These are phyloP conservation scores for Ganoderma resinaceum DNA, from an alignment of 1,284 basidiomycete genomes.

Conservation along the genomic window DNA sequence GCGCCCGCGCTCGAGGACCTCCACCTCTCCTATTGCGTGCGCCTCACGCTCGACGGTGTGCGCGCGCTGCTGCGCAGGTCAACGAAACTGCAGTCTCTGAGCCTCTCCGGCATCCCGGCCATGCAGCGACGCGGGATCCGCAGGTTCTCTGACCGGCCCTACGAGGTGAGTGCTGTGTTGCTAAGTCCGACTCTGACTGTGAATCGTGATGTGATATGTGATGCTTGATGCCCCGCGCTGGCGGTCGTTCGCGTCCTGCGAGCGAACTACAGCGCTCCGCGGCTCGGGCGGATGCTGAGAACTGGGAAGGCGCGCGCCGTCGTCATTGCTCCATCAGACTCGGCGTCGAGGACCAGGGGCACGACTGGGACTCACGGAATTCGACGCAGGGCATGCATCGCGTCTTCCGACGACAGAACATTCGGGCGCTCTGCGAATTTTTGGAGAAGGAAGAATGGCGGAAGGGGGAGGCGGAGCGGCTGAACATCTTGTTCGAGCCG, in stretches of 20 bases:
- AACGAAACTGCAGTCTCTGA: slow-evolving; percentile 76
- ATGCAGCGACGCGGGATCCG: slow-evolving; percentile 78
- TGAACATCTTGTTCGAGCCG: slow-evolving; percentile 62
- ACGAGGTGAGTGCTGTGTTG: slow-evolving; percentile 53
- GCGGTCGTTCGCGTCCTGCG: slow-evolving; percentile 5
- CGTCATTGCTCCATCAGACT: neutral
- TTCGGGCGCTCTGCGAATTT: slow-evolving; percentile 69
- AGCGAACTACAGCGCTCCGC: neutral
- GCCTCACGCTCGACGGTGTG: slow-evolving; percentile 81
- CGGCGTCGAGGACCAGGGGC: slow-evolving; percentile 22
- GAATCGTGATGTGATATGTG: neutral
- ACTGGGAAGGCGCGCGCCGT: neutral
- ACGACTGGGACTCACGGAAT: slow-evolving; percentile 24
- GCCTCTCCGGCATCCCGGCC: slow-evolving; percentile 83
- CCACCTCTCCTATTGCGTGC: slow-evolving; percentile 89
- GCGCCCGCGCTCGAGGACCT: slow-evolving; percentile 78
- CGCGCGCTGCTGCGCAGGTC: slow-evolving; percentile 76
- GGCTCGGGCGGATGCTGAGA: slow-evolving; percentile 14
- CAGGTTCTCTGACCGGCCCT: slow-evolving; percentile 81
- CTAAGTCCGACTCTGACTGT: neutral
- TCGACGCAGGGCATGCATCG: slow-evolving; percentile 69
- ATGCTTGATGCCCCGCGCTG: too few species aligned
- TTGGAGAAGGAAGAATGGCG: slow-evolving; percentile 70
- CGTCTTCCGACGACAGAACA: slow-evolving; percentile 82
- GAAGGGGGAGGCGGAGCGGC: slow-evolving; percentile 59